phyloP scores from a whole-genome alignment of 805 yeast genomes.

The Yarrowia sp. region DNA sequence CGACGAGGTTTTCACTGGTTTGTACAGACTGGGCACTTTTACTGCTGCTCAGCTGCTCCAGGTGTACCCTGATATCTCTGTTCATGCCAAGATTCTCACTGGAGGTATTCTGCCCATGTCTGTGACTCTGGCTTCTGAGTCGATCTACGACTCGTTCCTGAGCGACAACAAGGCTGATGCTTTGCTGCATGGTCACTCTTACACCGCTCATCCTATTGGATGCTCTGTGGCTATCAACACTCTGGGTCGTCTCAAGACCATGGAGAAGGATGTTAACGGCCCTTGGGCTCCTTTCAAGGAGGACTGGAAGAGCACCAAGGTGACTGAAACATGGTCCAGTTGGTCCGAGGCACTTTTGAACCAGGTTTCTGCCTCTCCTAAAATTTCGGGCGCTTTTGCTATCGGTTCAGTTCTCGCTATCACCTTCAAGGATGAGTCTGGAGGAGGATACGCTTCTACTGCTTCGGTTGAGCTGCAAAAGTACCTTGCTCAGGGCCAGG shows the following conservation, averaged over 20 bases:
- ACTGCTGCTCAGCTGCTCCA: slow-evolving; percentile 30
- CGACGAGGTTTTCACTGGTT: slow-evolving; percentile 36
- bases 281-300: slow-evolving; percentile 30
- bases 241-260: slow-evolving; percentile 27
- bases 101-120: slow-evolving; percentile 35
- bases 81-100: slow-evolving; percentile 35
- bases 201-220: slow-evolving; percentile 36
- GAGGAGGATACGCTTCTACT: slow-evolving; percentile 32
- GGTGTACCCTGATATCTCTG: slow-evolving; percentile 34
- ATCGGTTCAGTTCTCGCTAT: slow-evolving; percentile 33
- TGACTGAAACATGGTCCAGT: slow-evolving; percentile 29
- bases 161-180: slow-evolving; percentile 34
- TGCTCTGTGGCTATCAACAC: slow-evolving; percentile 32
- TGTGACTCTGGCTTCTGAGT: slow-evolving; percentile 33
- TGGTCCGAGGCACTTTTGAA: slow-evolving; percentile 32
- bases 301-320: slow-evolving; percentile 29
- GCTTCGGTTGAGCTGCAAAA: slow-evolving; percentile 28
- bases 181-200: slow-evolving; percentile 35
- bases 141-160: slow-evolving; percentile 33
- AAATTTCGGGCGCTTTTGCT: slow-evolving; percentile 31
- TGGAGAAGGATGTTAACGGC: slow-evolving; percentile 19
- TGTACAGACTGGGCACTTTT: slow-evolving; percentile 33
- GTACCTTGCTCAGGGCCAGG: slow-evolving; percentile 16
- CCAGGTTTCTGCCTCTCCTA: slow-evolving; percentile 27
- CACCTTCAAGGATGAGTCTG: slow-evolving; percentile 28